Evolutionary conservation across 352 stramenopile species (phyloP), one percentile per base, ranked within the genome.

Genomic region (Phytophthora fragariaefolia): DNA sequence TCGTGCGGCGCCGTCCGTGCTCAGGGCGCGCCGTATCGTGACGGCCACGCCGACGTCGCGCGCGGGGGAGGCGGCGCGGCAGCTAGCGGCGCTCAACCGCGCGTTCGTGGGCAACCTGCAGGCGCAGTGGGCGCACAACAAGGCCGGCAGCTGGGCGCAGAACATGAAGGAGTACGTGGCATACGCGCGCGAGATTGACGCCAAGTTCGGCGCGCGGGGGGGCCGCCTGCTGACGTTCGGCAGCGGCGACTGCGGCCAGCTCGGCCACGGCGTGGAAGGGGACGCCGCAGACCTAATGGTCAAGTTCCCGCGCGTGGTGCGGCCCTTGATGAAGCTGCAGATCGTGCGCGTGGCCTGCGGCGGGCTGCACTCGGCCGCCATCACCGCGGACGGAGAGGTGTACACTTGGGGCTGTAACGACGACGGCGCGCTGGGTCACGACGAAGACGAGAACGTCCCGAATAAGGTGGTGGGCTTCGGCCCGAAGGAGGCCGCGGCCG

Each of bases 351-450:
- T 98, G 7, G 82, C 85, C 12, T 97, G 85, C 56, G 97, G 97
- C 22, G 97, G 96, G 2, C 73, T 99, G 38, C 94, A 98, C 80
- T 96, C 87, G 32, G 82, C 93, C 13, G 95, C 85, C 10, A 80
- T 98, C 34, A 95, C 90, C 2, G 63, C 79, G 4, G 74, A 91
- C 43, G 97, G 97, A 30, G 63, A 87, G 22, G 91, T 99, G 6
- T 99, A 92, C 69, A 97, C 94, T 32, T 99, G 96, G 95, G 97
- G 97, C 53, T 98, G 90, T 76, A 97, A 97, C 50, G 87, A 95
- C 56, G 88, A 96, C 64, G 93, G 95, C 38, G 91, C 87, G 32
- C 74, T 99, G 9, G 97, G 97, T 22, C 83, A 88, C 40, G 42
- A 63, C 3, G 92, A 80, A 13, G 82, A 97, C 9, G 83, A 98